phyloP scores from a whole-genome alignment of 2,329 filamentous ascomycete species.

The Epichloe bromicola region DNA sequence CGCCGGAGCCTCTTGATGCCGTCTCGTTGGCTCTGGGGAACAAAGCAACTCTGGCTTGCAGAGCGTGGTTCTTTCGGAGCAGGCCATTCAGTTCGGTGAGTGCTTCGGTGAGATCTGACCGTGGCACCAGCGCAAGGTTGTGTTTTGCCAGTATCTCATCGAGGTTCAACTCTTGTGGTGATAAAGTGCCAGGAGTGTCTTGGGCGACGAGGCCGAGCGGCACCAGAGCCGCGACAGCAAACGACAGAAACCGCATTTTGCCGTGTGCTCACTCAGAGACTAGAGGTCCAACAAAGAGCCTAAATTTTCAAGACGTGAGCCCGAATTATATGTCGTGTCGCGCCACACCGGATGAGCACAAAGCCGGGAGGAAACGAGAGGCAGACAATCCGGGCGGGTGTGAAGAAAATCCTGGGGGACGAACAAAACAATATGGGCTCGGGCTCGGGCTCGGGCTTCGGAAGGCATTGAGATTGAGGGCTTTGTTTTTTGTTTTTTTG shows the following conservation, averaged over 20 bases:
- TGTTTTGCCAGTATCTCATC: slow-evolving; percentile 29
- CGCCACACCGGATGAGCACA: background rate
- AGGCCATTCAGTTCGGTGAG: slow-evolving; percentile 28
- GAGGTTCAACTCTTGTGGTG: slow-evolving; percentile 23
- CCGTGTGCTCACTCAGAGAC: background rate
- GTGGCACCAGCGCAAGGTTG: slow-evolving; percentile 30
- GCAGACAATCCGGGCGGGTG: background rate
- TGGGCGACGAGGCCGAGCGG: slow-evolving; percentile 21
- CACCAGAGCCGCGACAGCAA: slow-evolving; percentile 21
- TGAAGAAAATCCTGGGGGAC: background rate
- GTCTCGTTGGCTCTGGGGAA: slow-evolving; percentile 2
- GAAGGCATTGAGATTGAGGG: too few relatives aligned
- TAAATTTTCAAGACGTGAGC: background rate
- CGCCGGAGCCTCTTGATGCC: background rate
- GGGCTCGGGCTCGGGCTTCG: background rate
- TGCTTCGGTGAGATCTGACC: slow-evolving; percentile 32
- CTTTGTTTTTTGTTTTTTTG: background rate
- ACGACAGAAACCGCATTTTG: slow-evolving; percentile 24
- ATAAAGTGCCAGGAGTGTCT: slow-evolving; percentile 10
- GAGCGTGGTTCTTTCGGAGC: slow-evolving; percentile 18
- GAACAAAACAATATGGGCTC: slow-evolving; percentile 1
- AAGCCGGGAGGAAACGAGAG: background rate
- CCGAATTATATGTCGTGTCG: background rate
- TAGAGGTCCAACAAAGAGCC: background rate
- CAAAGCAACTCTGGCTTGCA: slow-evolving; percentile 2